phyloP scores from a whole-genome alignment of 169 alveolate species.

The Plasmodium fragile region DNA sequence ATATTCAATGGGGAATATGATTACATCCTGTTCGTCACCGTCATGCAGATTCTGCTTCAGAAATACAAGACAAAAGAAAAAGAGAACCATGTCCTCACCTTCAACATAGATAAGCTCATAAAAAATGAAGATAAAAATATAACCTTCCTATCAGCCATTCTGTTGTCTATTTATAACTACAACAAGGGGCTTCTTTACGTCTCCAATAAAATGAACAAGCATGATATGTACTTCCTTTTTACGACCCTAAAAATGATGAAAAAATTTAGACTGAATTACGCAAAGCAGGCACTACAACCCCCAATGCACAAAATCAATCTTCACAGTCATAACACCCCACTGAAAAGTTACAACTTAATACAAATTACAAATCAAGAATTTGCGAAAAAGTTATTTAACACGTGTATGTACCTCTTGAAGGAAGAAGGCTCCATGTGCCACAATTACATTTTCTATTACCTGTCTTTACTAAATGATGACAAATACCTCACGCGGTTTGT shows the following conservation, averaged over 20 bases:
- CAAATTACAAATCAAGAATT: slow-evolving; percentile 5
- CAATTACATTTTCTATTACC: slow-evolving; percentile 60
- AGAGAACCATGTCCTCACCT: slow-evolving; percentile 11
- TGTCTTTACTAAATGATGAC: slow-evolving; percentile 68
- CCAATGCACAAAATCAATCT: neutral
- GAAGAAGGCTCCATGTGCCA: slow-evolving; percentile 12
- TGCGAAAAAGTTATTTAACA: slow-evolving; percentile 26
- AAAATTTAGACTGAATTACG: neutral
- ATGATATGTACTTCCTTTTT: slow-evolving; percentile 57
- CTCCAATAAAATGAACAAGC: slow-evolving; percentile 53
- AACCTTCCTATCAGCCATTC: slow-evolving; percentile 51
- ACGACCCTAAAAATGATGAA: slow-evolving; percentile 14
- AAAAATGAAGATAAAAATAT: slow-evolving; percentile 61
- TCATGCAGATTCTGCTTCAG: slow-evolving; percentile 62
- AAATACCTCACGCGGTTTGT: slow-evolving; percentile 31
- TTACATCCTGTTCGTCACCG: slow-evolving; percentile 55
- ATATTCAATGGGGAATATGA: slow-evolving; percentile 69
- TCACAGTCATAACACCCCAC: neutral
- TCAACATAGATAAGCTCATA: slow-evolving; percentile 55
- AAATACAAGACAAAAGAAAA: slow-evolving; percentile 52
- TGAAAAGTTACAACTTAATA: neutral
- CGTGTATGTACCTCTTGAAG: slow-evolving; percentile 39
- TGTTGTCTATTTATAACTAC: slow-evolving; percentile 60
- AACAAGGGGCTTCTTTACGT: slow-evolving; percentile 50
- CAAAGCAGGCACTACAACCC: neutral